Percentiles rank a stretch among this genome's conserved stretches.
phyloP scores from a whole-genome alignment of 2,329 filamentous ascomycete species.

The Thielaviopsis ethacetica region DNA sequence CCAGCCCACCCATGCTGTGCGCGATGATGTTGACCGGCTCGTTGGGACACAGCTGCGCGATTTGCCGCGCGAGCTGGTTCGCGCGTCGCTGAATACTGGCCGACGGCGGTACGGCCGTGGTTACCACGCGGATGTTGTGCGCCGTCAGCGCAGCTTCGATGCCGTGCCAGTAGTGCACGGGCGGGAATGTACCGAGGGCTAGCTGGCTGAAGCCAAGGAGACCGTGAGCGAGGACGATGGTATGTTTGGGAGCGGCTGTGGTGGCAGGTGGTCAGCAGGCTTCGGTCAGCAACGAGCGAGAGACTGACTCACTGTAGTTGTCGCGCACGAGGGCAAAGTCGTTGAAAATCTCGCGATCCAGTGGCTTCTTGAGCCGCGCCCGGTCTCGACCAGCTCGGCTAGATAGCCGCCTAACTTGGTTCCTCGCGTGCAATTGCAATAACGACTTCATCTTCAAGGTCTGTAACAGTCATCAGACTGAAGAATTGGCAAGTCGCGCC shows the following conservation, averaged over 20 bases:
- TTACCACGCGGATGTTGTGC: conserved; percentile 39
- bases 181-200: conserved; percentile 32
- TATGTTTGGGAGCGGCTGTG: conserved; percentile 30
- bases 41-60: conserved; percentile 24
- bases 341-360: conserved; percentile 10
- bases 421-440: no score
- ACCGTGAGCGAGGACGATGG: conserved; percentile 49
- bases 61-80: conserved; percentile 36
- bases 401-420: no score
- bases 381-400: no score
- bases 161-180: conserved; percentile 48
- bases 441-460: no score
- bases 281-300: no score
- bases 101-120: conserved; percentile 43
- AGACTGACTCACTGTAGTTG: conserved; percentile 3
- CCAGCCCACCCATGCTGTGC: conserved; percentile 52
- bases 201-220: conserved; percentile 48
- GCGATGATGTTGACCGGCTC: conserved; percentile 59
- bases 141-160: conserved; percentile 40
- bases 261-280: no score
- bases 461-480: no score
- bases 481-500: no score
- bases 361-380: neutral
- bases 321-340: conserved; percentile 11
- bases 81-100: conserved; percentile 45